Conservation (phyloP, 192 early-diverging fungal species). For the Umbelopsis sp. region DNA sequence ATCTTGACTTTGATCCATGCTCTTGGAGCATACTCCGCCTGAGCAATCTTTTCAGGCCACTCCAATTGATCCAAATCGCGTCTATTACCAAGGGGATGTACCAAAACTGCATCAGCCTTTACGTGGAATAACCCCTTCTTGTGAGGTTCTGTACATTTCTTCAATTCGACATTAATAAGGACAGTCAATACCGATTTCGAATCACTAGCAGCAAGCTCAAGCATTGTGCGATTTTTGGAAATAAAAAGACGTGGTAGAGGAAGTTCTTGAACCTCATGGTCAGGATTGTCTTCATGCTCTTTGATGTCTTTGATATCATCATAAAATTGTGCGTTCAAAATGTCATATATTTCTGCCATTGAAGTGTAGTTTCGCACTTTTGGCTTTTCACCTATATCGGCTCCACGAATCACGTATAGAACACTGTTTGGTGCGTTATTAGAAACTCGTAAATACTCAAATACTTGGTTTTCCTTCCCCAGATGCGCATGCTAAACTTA, state of each 20-base stretch:
- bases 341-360: slow-evolving; percentile 7
- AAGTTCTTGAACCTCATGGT: not conserved
- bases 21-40: slow-evolving; percentile 30
- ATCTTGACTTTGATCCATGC: slow-evolving; percentile 39
- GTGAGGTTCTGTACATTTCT: slow-evolving; percentile 18
- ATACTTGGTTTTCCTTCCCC: not conserved
- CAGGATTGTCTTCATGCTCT: not conserved
- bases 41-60: slow-evolving; percentile 22
- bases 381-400: slow-evolving; percentile 12
- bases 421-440: not conserved
- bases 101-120: slow-evolving; percentile 19
- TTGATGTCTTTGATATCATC: slow-evolving; percentile 6
- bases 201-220: slow-evolving; percentile 24
- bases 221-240: slow-evolving; percentile 42
- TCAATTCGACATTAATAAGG: not conserved
- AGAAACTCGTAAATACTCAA: not conserved
- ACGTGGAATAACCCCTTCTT: slow-evolving; percentile 8
- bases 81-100: slow-evolving; percentile 18
- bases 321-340: slow-evolving; percentile 5
- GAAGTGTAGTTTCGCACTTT: not conserved
- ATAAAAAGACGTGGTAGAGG: slow-evolving; percentile 41
- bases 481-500: not conserved
- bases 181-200: slow-evolving; percentile 18
- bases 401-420: not conserved
- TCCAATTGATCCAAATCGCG: slow-evolving; percentile 15